Evolutionary conservation across 2,329 filamentous ascomycete genomes (phyloP), one percentile per base, ranked within the genome.

Genomic region (Penicillium olsonii): DNA sequence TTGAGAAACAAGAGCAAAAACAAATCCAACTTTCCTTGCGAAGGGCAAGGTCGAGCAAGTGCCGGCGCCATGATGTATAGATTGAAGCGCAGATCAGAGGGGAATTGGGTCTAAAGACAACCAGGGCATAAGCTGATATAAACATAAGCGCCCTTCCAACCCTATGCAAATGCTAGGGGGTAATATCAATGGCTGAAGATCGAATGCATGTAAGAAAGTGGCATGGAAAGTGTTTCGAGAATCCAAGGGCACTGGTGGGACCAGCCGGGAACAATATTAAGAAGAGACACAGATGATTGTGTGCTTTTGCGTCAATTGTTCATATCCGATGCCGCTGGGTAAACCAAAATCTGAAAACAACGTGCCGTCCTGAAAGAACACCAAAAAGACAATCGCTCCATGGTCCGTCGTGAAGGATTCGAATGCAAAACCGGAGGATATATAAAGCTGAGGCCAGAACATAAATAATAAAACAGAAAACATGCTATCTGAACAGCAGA

Each of bases 11-110:
- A 40, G 20, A 45, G n/a, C 29, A 18, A 43, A 19, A 37, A 45
- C 39, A 49, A 47, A 40, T 27, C 27, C 20, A n/a, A 26, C 39
- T 52, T 53, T 52, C 48, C 53, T 24, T n/a, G 18, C 35, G 34
- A 38, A 31, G n/a, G 18, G 18, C 35, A 37, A 38, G 26, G 18
- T n/a, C 15, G 18, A 43, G 31, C n/a, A 56, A 41, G 48, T 48
- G 61, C 46, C 57, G 62, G 63, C 62, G 61, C 65, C 63, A 54
- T 47, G 47, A 59, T 59, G 55, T 56, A 59, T 53, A 51, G 49
- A 42, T 61, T 56, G 39, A 53, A 52, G 42, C 38, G 41, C 52
- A 52, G 53, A 59, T 52, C 55, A 52, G 56, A 56, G 39, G 54
- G 39, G 22, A 62, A 47, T 54, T 56, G 42, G 54, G 31, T 49